phyloP scores from a whole-genome alignment of 257 asterid genomes.

The Solanum sparsipilum region DNA sequence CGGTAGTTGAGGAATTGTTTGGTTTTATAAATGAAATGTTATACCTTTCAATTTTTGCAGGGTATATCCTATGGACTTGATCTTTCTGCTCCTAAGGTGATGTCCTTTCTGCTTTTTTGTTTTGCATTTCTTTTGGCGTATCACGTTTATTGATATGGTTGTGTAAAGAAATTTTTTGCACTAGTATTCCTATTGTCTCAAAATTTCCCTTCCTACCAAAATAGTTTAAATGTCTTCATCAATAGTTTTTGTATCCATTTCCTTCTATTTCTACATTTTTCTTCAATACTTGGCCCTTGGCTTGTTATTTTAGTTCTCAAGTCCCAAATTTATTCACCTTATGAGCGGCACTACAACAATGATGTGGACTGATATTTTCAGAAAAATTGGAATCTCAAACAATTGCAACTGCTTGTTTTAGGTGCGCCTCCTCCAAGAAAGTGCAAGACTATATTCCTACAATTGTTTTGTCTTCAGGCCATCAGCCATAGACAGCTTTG shows the following conservation, averaged over 20 bases:
- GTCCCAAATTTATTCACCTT: not conserved
- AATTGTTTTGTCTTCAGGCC: slow-evolving; percentile 24
- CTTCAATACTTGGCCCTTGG: not conserved
- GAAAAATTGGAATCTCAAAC: not conserved
- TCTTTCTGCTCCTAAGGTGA: slow-evolving; percentile 59
- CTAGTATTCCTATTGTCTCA: not conserved
- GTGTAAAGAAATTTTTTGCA: not conserved
- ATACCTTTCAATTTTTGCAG: slow-evolving; percentile 34
- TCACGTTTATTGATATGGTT: not conserved
- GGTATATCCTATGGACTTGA: slow-evolving; percentile 44
- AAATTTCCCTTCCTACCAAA: not conserved
- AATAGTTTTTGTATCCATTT: not conserved
- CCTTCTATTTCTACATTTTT: not conserved
- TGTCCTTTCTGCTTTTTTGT: not conserved
- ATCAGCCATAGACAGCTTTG: slow-evolving; percentile 34
- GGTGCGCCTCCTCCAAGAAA: slow-evolving; percentile 53
- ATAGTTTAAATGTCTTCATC: not conserved
- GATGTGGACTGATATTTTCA: not conserved
- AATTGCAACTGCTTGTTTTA: slow-evolving; percentile 14
- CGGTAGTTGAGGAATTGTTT: not conserved
- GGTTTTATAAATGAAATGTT: not conserved
- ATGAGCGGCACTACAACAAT: not conserved
- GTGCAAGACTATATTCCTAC: slow-evolving; percentile 33
- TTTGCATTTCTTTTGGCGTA: not conserved
- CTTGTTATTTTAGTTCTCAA: not conserved